Percentiles rank a stretch among this genome's conserved stretches.
phyloP scores from a whole-genome alignment of 176 grass and related monocot genomes.

The Musa acuminata region DNA sequence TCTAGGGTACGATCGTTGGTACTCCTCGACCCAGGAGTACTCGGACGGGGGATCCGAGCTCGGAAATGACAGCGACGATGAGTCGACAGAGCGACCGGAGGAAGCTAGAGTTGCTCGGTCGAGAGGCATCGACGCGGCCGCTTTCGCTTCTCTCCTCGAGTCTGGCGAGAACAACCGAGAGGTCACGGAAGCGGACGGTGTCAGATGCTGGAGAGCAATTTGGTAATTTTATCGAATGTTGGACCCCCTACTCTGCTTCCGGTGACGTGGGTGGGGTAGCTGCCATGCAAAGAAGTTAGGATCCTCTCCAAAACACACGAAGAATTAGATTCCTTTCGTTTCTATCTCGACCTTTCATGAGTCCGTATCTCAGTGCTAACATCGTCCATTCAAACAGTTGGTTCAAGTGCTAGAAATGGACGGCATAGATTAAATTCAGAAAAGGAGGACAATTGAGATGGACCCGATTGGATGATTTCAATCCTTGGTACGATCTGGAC shows the following conservation, averaged over 20 bases:
- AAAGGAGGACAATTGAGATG: too few relatives aligned
- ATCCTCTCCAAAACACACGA: background rate
- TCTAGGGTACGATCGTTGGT: conserved; percentile 24
- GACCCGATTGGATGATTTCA: too few relatives aligned
- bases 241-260: too few relatives aligned
- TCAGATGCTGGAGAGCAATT: background rate
- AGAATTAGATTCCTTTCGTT: background rate
- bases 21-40: conserved; percentile 42
- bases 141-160: conserved; percentile 3
- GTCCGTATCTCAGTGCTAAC: too few relatives aligned
- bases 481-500: too few relatives aligned
- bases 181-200: background rate
- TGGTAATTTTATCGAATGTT: background rate
- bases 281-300: too few relatives aligned
- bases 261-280: too few relatives aligned
- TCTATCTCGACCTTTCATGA: too few relatives aligned
- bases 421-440: too few relatives aligned
- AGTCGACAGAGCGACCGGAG: background rate
- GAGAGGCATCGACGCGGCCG: conserved; percentile 1
- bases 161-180: background rate
- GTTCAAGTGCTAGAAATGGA: too few relatives aligned
- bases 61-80: background rate
- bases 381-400: too few relatives aligned
- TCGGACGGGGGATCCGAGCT: conserved; percentile 14
- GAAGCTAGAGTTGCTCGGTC: background rate